A percentile compares a stretch with the other conserved stretches of the same genome.
Conservation (phyloP, 768 basidiomycete species). For the Ramaria sp. region DNA sequence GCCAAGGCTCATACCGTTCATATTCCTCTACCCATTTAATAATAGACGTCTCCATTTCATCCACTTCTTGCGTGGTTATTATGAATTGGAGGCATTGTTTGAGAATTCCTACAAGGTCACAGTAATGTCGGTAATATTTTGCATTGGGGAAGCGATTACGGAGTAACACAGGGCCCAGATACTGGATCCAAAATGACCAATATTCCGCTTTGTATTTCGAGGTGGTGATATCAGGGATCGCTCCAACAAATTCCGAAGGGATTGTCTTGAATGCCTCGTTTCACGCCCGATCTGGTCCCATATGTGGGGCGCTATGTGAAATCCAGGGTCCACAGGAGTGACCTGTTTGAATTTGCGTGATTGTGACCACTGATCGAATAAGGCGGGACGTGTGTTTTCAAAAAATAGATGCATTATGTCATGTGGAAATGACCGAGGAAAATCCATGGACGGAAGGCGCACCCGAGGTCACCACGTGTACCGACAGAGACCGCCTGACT, state of each 20-base stretch:
- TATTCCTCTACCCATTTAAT: slow-evolving; percentile 12
- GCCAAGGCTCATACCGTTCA: neutral
- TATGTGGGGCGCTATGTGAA: slow-evolving; percentile 10
- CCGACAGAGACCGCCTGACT: no score
- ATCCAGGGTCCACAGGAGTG: neutral
- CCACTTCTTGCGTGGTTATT: no score
- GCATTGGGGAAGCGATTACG: no score
- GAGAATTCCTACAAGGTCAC: no score
- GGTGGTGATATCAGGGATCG: slow-evolving; percentile 7
- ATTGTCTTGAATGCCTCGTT: slow-evolving; percentile 15
- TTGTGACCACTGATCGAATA: slow-evolving; percentile 19
- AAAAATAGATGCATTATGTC: no score
- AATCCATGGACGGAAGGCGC: no score
- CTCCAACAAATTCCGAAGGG: slow-evolving; percentile 19
- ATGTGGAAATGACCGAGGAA: no score
- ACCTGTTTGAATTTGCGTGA: neutral
- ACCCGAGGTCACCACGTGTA: no score
- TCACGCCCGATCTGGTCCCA: slow-evolving; percentile 34
- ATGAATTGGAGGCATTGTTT: no score
- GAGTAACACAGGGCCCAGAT: slow-evolving; percentile 16
- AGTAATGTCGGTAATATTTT: no score
- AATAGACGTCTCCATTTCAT: slow-evolving; percentile 8
- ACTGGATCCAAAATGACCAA: slow-evolving; percentile 17
- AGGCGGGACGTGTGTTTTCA: no score
- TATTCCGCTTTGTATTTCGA: slow-evolving; percentile 17